Conservation (phyloP, 1,139 yeast species). For the Nakaseomyces bracarensis region DNA sequence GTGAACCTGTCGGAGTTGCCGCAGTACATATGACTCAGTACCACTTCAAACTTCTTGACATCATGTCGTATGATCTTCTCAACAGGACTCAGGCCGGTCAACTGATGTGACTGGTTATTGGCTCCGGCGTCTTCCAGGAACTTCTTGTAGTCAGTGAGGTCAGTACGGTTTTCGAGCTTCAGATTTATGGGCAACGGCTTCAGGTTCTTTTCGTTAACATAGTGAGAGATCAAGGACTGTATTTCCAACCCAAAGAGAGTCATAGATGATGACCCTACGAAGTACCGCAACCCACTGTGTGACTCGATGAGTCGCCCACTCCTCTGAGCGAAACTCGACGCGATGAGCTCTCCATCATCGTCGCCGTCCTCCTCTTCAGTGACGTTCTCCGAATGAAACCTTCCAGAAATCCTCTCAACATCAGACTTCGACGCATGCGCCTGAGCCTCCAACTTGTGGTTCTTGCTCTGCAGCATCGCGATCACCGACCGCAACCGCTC, state of each 20-base stretch:
- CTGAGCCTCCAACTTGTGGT: neutral
- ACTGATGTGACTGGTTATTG: neutral
- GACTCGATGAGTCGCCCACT: conserved; percentile 65
- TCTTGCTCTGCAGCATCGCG: conserved; percentile 3
- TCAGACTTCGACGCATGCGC: neutral
- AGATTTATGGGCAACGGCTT: conserved; percentile 15
- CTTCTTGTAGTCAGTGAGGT: conserved; percentile 1
- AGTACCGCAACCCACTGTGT: conserved; percentile 63
- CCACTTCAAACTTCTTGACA: neutral
- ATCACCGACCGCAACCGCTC: conserved; percentile 44
- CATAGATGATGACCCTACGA: conserved; percentile 77
- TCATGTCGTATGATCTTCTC: neutral
- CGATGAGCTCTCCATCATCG: conserved; percentile 38
- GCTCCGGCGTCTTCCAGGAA: conserved; percentile 4
- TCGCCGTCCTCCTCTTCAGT: conserved; percentile 5
- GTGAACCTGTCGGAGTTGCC: conserved; percentile 1
- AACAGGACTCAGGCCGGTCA: conserved; percentile 1
- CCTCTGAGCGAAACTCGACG: conserved; percentile 60
- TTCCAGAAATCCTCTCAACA: too few relatives aligned
- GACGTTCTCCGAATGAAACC: conserved; percentile 4
- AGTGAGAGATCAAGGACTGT: conserved; percentile 40
- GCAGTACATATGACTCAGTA: conserved; percentile 3
- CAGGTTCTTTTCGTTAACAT: conserved; percentile 16
- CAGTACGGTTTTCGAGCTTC: conserved; percentile 4
- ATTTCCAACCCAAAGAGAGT: conserved; percentile 70